Base-by-base conservation (phyloP, 768 basidiomycete species). In the Pleurotus salmoneostramineus region DNA sequence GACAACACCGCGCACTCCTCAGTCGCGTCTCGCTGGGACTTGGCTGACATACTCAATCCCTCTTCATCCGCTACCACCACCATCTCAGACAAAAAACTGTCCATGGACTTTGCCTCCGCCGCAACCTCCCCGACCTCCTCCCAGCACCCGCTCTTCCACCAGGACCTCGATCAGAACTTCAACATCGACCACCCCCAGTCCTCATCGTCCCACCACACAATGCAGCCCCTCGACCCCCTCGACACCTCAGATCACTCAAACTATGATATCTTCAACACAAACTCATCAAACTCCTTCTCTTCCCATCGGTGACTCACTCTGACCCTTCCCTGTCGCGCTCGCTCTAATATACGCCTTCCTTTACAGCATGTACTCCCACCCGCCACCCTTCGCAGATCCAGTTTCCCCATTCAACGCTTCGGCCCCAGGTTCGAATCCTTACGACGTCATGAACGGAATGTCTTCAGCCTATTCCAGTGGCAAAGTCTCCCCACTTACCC, bases 401-500 rank as follows among this genome's bases (percentile, higher is more conserved):
- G 74, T 87, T 0, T 78, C 83, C 14, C 72, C 84, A 8, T 88
- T 87, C 71, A 76, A 76, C 35, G 72, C 75, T 45, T 73, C 82
- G 7, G 81, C 75, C 62, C 44, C 44, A 10, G 52, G 52, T 5
- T 67, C 75, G 56, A 76, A 77, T 67, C 77, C 84, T 8, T 90
- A 88, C 71, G 87, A 87, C 68, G 79, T 87, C 64, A 84, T 86
- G 68, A 74, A 75, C 68, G 82, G 81, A 61, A 73, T 87, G 17
- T 59, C 61, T 21, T 85, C 85, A 3, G 86, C 84, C 12, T 83
- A 85, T 72, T 80, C 77, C 74, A 85, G 83, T 58, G 88, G 88
- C 61, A 91, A 89, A 70, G 86, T 85, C 50, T 90, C 90, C 15
- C 88, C 90, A 0, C 75, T 89, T 45, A 87, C 87, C 10, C 88